A percentile compares a stretch with the other conserved stretches of the same genome.
Conservation (phyloP, 768 basidiomycete species). For the Leccinellum albellum region DNA sequence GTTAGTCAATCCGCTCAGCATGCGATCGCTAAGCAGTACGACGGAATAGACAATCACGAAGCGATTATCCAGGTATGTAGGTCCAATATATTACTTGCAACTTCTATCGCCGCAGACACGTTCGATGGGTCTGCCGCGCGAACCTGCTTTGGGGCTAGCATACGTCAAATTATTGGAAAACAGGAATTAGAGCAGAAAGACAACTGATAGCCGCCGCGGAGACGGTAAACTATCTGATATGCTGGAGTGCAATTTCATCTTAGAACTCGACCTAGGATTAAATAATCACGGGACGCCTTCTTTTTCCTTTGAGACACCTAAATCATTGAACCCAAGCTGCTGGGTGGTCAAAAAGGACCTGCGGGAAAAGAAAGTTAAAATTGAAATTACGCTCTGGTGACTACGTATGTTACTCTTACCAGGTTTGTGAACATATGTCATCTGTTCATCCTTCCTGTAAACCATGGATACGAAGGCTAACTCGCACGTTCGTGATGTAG, state of each 20-base stretch:
- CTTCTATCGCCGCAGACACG: constrained; percentile 37
- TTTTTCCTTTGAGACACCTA: constrained; percentile 19
- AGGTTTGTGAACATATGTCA: neutral
- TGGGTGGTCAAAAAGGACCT: neutral
- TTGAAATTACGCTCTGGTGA: constrained; percentile 36
- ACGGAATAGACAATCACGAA: constrained; percentile 21
- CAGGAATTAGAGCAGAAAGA: constrained; percentile 36
- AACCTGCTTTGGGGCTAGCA: constrained; percentile 33
- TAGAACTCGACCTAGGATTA: constrained; percentile 30
- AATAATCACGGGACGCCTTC: neutral
- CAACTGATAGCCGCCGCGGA: constrained; percentile 39
- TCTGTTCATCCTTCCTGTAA: constrained; percentile 35
- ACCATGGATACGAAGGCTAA: constrained; percentile 28
- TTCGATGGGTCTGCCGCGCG: constrained; percentile 35
- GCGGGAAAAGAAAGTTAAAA: constrained; percentile 25
- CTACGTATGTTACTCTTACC: constrained; percentile 19
- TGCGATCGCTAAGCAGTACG: neutral
- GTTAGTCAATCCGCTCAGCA: constrained; percentile 5
- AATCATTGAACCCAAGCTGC: constrained; percentile 22
- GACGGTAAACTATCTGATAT: constrained; percentile 29
- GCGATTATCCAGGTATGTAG: constrained; percentile 20
- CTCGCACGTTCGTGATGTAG: constrained; percentile 7
- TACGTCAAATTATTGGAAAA: constrained; percentile 38
- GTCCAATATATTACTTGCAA: constrained; percentile 12
- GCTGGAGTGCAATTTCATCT: constrained; percentile 12